A percentile compares a stretch with the other conserved stretches of the same genome.
Conservation (phyloP, 257 asterid genomes). For the Schizonepeta tenuifolia region DNA sequence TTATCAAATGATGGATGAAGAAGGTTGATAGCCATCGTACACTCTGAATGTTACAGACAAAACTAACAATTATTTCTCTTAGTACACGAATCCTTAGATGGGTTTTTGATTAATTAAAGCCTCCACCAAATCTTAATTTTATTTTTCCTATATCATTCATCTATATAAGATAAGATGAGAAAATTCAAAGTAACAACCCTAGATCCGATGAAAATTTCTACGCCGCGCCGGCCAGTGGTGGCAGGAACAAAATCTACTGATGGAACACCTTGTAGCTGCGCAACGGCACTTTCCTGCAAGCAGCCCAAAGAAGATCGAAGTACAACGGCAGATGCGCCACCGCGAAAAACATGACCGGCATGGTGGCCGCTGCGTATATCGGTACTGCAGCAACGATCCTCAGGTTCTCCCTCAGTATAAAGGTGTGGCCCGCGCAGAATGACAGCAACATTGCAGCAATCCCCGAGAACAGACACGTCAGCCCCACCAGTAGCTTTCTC, state of each 20-base stretch:
- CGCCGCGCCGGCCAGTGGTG: too few relatives aligned
- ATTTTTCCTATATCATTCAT: too few relatives aligned
- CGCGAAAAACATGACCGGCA: constrained; percentile 54
- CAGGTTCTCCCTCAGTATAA: constrained; percentile 43
- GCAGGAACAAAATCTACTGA: neutral
- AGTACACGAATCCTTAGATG: too few relatives aligned
- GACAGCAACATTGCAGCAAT: constrained; percentile 60
- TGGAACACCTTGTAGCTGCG: constrained; percentile 1
- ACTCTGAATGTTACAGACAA: too few relatives aligned
- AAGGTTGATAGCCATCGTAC: too few relatives aligned
- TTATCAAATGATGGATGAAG: too few relatives aligned
- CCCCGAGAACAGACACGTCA: constrained; percentile 51
- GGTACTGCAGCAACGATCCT: constrained; percentile 40
- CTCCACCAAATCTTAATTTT: too few relatives aligned
- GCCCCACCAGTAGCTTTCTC: constrained; percentile 52
- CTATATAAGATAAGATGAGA: too few relatives aligned
- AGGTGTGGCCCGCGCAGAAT: constrained; percentile 66
- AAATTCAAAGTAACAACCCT: too few relatives aligned
- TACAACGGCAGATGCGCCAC: constrained; percentile 55
- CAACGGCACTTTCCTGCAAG: neutral
- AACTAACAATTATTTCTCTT: too few relatives aligned
- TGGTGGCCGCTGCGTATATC: constrained; percentile 45
- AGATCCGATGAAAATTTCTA: too few relatives aligned
- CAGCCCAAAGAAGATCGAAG: constrained; percentile 59
- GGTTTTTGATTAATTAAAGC: too few relatives aligned